Base-by-base conservation (phyloP, 2,329 filamentous ascomycete genomes). In the Penicillium crustosum region DNA sequence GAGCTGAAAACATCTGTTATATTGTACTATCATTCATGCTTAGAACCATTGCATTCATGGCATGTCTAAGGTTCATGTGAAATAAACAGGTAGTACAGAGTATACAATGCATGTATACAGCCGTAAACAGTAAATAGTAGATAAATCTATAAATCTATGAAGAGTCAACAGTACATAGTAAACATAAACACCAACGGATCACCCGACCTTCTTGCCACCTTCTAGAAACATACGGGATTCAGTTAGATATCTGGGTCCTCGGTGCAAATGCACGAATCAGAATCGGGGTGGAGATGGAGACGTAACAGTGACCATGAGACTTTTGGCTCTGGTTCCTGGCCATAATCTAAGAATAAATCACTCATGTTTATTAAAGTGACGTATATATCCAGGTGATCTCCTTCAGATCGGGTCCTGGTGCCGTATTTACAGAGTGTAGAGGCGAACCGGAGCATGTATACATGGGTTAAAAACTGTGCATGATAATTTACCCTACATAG, bases 201-300 rank as follows among this genome's bases (percentile, higher is more conserved):
- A 61, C 53, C 63, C 55, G 63, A 59, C 56, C 44, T 60, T 55
- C 55, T 64, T 61, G 51, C 63, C 57, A 65, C 59, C 55, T 67
- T 67, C 65, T 66, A 65, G 65, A 67, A 67, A 55, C 35, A 51
- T 66, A 41, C 58, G 63, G 25, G 42, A 63, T 61, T 27, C 38
- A 58, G 54, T 62, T 49, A 61, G 36, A 17, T 17, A 17, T 35
- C 35, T 61, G 59, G 61, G 57, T 60, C 54, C 55, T 49, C 23
- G n/a, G 36, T 23, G 15, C 42, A 42, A 47, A 31, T 41, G 35
- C 21, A 23, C 63, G 57, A 66, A 62, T 66, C 57, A 63, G 54
- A 61, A 48, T 36, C 42, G 27, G 21, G 2, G 15, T 17, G n/a
- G 41, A 27, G 25, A 25, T 43, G 21, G 23, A 17, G 17, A 44